Conservation (phyloP, 495 filamentous ascomycete genomes). For the Hyaloscypha variabilis region DNA sequence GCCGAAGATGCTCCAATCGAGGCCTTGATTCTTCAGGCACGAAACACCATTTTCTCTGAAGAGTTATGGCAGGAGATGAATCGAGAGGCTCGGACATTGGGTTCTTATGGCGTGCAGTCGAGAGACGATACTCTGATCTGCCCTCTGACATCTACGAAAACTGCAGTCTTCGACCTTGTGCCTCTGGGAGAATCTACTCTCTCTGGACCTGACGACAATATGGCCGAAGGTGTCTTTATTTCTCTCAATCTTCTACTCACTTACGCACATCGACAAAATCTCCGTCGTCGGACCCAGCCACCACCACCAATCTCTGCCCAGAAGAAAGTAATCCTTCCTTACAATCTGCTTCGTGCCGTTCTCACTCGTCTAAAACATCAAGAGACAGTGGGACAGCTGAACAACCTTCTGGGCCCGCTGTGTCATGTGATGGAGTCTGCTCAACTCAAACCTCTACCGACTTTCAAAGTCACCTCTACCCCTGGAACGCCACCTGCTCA, state of each 20-base stretch:
- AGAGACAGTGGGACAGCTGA: slow-evolving; percentile 42
- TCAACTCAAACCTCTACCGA: slow-evolving; percentile 31
- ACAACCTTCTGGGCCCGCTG: slow-evolving; percentile 41
- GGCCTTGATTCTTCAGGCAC: slow-evolving; percentile 73
- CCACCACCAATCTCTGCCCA: slow-evolving; percentile 59
- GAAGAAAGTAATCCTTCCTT: slow-evolving; percentile 51
- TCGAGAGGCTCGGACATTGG: slow-evolving; percentile 73
- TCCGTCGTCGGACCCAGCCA: slow-evolving; percentile 60
- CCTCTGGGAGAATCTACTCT: slow-evolving; percentile 44
- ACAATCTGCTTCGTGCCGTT: slow-evolving; percentile 66
- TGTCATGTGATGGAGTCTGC: slow-evolving; percentile 43
- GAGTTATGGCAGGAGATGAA: slow-evolving; percentile 93
- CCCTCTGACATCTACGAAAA: slow-evolving; percentile 51
- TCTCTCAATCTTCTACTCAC: slow-evolving; percentile 71
- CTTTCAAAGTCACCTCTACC: slow-evolving; percentile 3
- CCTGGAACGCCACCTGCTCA: slow-evolving; percentile 13
- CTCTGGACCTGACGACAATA: slow-evolving; percentile 30
- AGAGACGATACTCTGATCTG: slow-evolving; percentile 60
- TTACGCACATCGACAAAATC: slow-evolving; percentile 70
- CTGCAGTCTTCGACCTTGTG: slow-evolving; percentile 70
- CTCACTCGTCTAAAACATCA: slow-evolving; percentile 67
- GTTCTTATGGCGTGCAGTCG: slow-evolving; percentile 65
- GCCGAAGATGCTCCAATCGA: slow-evolving; percentile 49
- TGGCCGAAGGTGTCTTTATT: slow-evolving; percentile 60
- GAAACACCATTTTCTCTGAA: slow-evolving; percentile 87